Evolutionary conservation across 805 yeast genomes (phyloP), one percentile per base, ranked within the genome.

Genomic region (Grigorovia jiainica): DNA sequence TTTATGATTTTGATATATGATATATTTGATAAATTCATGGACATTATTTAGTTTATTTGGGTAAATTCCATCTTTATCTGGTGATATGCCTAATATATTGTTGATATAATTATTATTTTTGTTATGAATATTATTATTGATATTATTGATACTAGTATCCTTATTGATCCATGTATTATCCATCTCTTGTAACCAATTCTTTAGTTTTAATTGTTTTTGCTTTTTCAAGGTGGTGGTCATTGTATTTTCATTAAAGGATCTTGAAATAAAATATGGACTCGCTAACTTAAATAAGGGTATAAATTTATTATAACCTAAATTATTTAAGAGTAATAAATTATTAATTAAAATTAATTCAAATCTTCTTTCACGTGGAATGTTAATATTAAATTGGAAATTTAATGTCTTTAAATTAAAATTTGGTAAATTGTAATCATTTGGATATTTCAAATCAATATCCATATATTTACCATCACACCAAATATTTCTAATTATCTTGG

Each of bases 401-500:
- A 57, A 50, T 8, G 57, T 53, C 25, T 43, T 45, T 19, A 53
- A 44, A 36, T 51, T 44, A 11, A 49, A 49, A 37, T 57, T 52
- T 15, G 47, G 49, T 7, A 47, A 19, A 10, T 45, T 47, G 16
- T 50, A 17, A 8, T 44, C 36, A 5, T 47, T 44, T 1, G 58
- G 51, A 33, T 47, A 39, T 32, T 48, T 54, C 4, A 49, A 36
- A 32, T 60, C 59, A 15, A 55, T 39, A 10, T 51, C 60, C 27
- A 61, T 31, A 25, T 46, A 46, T 20, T 46, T 49, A 2, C 74
- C 68, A 50, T 71, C 75, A 29, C 77, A 65, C 63, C 75, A 75
- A 38, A 76, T 56, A 9, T 75, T 73, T 42, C 82, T 55, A 45
- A 71, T 67, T 24, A 78, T 75, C 50, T 76, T 75, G 1, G 82